phyloP scores from a whole-genome alignment of 305 asterid species.

The Euphrasia arctica region DNA sequence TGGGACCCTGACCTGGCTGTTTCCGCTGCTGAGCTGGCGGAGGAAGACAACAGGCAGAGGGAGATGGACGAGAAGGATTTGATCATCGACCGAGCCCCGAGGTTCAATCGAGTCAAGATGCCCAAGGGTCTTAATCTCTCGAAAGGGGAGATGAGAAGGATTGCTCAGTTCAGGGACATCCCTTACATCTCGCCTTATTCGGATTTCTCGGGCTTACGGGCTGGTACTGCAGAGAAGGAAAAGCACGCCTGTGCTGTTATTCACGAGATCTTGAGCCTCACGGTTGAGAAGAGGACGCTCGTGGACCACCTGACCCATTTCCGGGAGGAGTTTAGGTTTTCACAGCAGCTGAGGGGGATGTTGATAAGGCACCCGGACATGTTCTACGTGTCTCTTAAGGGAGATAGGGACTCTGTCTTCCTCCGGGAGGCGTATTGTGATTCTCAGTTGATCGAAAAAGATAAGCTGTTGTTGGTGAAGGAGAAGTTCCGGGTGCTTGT shows the following conservation, averaged over 20 bases:
- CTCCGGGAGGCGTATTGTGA: conserved; percentile 89
- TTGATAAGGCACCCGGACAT: too few species aligned
- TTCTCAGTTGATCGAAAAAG: conserved; percentile 83
- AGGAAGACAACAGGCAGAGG: conserved; percentile 65
- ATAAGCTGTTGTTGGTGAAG: conserved; percentile 80
- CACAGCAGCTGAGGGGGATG: too few species aligned
- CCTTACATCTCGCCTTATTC: conserved; percentile 80
- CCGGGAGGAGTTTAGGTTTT: too few species aligned
- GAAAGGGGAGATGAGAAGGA: conserved; percentile 88
- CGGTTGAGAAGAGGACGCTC: conserved; percentile 88
- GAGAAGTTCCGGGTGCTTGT: conserved; percentile 93
- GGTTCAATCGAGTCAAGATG: conserved; percentile 65
- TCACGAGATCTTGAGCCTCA: conserved; percentile 92
- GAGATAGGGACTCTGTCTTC: conserved; percentile 93
- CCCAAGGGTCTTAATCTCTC: conserved; percentile 84
- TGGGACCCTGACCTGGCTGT: conserved; percentile 95
- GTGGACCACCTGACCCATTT: conserved; percentile 95
- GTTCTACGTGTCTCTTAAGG: conserved; percentile 89
- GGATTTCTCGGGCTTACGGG: too few species aligned
- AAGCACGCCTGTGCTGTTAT: too few species aligned
- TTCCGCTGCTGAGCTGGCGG: conserved; percentile 93
- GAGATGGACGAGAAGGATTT: conserved; percentile 74
- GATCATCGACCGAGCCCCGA: conserved; percentile 70
- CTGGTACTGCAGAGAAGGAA: too few species aligned
- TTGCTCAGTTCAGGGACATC: conserved; percentile 72